These are phyloP conservation scores for Aspergillus versicolor DNA, from an alignment of 2,329 filamentous ascomycete genomes.

Conservation along the genomic window DNA sequence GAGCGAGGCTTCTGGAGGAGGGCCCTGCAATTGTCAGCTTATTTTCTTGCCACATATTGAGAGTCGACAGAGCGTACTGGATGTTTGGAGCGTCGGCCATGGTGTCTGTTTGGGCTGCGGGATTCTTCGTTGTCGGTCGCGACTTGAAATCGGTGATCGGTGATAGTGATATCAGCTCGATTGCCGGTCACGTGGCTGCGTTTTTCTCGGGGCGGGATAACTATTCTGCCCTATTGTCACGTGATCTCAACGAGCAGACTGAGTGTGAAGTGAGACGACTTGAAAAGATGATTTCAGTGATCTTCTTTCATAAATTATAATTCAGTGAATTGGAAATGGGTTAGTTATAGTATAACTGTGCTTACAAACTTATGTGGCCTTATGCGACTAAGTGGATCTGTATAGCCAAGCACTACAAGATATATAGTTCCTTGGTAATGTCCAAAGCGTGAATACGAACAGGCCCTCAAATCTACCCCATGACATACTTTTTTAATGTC, in stretches of 20 bases:
- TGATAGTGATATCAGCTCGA: constrained; percentile 15
- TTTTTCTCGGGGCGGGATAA: background rate
- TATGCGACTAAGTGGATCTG: background rate
- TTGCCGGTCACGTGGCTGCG: constrained; percentile 7
- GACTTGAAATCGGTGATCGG: constrained; percentile 4
- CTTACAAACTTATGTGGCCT: background rate
- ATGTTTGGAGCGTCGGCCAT: constrained; percentile 14
- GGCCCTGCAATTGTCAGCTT: constrained; percentile 1
- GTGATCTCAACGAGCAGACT: background rate
- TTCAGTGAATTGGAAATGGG: no score
- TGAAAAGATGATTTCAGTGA: no score
- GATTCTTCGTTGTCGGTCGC: constrained; percentile 7
- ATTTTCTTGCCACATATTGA: rapidly evolving
- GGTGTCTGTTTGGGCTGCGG: constrained; percentile 1
- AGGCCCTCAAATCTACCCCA: no score
- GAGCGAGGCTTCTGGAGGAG: constrained; percentile 15
- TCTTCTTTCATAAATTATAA: no score
- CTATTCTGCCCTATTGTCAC: background rate
- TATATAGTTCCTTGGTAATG: background rate
- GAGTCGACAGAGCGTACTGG: background rate
- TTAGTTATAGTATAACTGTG: no score
- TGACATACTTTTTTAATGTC: no score
- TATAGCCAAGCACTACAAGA: background rate
- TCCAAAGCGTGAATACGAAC: no score
- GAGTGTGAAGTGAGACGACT: no score